A percentile compares a stretch with the other conserved stretches of the same genome.
These are phyloP conservation scores for Botrytis deweyae DNA, from an alignment of 2,329 filamentous ascomycete genomes.

Conservation along the genomic window DNA sequence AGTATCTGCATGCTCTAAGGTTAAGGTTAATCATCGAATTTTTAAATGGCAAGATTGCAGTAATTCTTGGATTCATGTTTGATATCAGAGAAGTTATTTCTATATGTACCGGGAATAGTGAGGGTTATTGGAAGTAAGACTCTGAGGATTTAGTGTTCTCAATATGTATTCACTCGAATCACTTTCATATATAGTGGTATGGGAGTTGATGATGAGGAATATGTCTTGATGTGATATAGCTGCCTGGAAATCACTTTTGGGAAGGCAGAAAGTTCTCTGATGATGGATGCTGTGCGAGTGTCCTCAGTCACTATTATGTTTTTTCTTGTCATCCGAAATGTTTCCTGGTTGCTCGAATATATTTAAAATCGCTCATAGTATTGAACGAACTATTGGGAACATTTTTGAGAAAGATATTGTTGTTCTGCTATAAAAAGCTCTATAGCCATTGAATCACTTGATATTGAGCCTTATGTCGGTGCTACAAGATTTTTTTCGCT, in stretches of 20 bases:
- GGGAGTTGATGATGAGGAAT: rapidly evolving
- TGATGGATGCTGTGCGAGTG: background rate
- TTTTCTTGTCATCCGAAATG: background rate
- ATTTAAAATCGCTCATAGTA: rapidly evolving
- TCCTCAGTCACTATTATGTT: background rate
- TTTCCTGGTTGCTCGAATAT: background rate
- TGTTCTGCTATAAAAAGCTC: background rate
- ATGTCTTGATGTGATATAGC: background rate
- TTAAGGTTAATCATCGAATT: background rate
- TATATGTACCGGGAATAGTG: background rate
- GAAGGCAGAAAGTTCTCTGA: background rate
- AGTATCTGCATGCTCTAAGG: background rate
- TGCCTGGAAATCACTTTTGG: rapidly evolving
- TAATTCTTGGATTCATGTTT: background rate
- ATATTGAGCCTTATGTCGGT: background rate
- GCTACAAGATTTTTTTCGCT: background rate
- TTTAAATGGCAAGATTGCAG: background rate
- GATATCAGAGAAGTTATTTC: rapidly evolving
- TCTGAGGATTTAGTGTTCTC: background rate
- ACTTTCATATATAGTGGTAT: too few relatives aligned
- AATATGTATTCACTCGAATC: background rate
- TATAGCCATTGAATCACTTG: background rate
- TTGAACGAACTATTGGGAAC: background rate
- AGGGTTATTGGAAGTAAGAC: background rate
- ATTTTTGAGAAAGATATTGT: rapidly evolving